Conservation (phyloP, 129 eudicot genomes). For the Ambrosia trifida region DNA sequence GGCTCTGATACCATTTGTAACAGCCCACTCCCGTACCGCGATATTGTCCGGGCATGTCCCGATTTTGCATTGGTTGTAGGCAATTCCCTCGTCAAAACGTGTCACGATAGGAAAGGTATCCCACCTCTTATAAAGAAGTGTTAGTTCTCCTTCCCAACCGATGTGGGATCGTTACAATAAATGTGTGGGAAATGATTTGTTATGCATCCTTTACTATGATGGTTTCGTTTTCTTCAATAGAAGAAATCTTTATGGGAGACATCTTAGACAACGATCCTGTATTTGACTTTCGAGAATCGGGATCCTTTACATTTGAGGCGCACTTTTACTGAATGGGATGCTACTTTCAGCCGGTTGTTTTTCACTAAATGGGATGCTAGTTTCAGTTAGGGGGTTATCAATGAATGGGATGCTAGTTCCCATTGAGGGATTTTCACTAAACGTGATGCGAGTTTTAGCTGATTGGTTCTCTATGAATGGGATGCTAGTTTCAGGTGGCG, state of each 20-base stretch:
- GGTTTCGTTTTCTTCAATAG: conserved; percentile 18
- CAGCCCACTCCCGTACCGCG: too few species aligned
- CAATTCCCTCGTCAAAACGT: too few species aligned
- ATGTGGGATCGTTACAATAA: too few species aligned
- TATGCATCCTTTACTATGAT: conserved; percentile 23
- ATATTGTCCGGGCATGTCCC: too few species aligned
- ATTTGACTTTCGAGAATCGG: conserved; percentile 32
- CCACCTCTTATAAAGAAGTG: too few species aligned
- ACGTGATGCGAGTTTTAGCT: neutral
- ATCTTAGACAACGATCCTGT: conserved; percentile 22
- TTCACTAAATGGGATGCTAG: neutral
- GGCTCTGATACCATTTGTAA: too few species aligned
- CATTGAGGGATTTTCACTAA: neutral
- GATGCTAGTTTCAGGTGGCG: neutral
- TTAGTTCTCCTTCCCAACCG: too few species aligned
- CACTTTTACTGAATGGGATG: conserved; percentile 9
- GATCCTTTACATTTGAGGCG: conserved; percentile 12
- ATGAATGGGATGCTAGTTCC: neutral
- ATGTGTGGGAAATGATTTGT: conserved; percentile 16
- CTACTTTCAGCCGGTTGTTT: neutral
- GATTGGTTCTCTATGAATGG: neutral
- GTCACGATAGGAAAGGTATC: too few species aligned
- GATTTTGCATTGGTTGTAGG: too few species aligned
- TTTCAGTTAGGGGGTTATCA: neutral
- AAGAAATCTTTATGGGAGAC: conserved; percentile 16